Base-by-base conservation (phyloP, 208 protist genomes). In the Tritrichomonas musculus region DNA sequence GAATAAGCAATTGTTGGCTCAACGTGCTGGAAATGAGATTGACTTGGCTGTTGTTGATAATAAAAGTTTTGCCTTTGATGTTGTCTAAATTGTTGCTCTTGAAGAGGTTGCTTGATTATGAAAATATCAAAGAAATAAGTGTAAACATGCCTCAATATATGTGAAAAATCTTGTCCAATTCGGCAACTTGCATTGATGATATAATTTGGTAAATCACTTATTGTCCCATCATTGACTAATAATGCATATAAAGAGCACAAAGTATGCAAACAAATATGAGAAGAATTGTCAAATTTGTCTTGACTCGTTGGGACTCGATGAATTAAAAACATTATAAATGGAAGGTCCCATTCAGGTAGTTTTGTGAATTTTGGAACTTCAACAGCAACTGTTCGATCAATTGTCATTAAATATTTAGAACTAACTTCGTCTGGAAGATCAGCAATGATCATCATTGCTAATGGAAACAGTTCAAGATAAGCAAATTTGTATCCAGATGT, bases 321-420 rank as follows among this genome's bases (percentile, higher is more conserved):
- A 20, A 88, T 57, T n/a, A 88, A 53, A 49, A 88, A 57, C 47
- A 88, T 57, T 20, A 88, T 57, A n/a, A 88, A 88, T 33, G 47
- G 20, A 5, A 57, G 20, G 9, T 39, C 25, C 77, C 77, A 88
- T 20, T 88, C 27, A 55, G 41, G 9, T 1, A 39, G 53, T 20
- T 25, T 53, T 14, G 20, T 1, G 27, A 88, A 60, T 22, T 60
- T 5, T 22, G 53, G 53, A 60, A 60, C 53, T n/a, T n/a, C 30
- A n/a, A n/a, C 3, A n/a, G 64, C 11, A 8, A 69, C 30, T 33
- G 64, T n/a, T 69, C 64, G 8, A 69, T 69, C 64, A n/a, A 69
- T n/a, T 33, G 11, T 8, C 5, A n/a, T n/a, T 69, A 69, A 69
- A 69, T 69, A 69, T 69, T 69, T 69, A 69, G 22, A 69, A 20